These are phyloP conservation scores for Triglochin maritima DNA, from an alignment of 106 monocot species.

Conservation along the genomic window DNA sequence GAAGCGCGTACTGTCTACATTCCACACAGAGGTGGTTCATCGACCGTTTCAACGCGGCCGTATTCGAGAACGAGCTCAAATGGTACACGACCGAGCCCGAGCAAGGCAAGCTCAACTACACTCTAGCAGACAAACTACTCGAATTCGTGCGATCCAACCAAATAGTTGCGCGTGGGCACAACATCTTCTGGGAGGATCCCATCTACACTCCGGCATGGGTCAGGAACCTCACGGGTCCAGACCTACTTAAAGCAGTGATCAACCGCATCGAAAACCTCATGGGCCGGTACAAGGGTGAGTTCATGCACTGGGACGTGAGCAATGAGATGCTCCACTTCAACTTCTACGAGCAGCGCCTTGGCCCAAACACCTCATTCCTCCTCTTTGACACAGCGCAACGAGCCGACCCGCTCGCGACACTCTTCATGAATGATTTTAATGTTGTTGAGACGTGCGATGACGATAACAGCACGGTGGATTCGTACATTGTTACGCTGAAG, in stretches of 20 bases:
- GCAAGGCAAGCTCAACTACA: constrained; percentile 59
- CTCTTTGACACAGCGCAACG: constrained; percentile 60
- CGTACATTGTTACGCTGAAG: constrained; percentile 41
- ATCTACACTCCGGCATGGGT: constrained; percentile 76
- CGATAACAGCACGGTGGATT: constrained; percentile 52
- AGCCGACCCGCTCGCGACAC: constrained; percentile 63
- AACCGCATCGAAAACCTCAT: constrained; percentile 61
- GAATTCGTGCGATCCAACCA: constrained; percentile 52
- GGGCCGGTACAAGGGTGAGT: constrained; percentile 71
- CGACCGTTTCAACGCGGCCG: constrained; percentile 79
- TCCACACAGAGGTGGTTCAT: constrained; percentile 60
- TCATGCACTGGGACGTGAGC: constrained; percentile 96
- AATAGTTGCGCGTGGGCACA: constrained; percentile 70
- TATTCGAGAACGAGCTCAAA: constrained; percentile 97
- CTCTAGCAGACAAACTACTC: constrained; percentile 60
- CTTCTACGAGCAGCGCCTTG: constrained; percentile 82
- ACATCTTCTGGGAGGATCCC: constrained; percentile 99
- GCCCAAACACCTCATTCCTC: constrained; percentile 41
- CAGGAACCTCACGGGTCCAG: constrained; percentile 45
- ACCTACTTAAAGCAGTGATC: constrained; percentile 45
- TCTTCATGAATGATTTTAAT: constrained; percentile 96
- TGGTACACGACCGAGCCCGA: constrained; percentile 88
- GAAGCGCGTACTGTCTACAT: no score
- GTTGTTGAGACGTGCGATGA: constrained; percentile 93
- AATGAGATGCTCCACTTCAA: constrained; percentile 96